Evolutionary conservation across 179 eudicot genomes (phyloP).

Genomic region (Beta corolliflora): DNA sequence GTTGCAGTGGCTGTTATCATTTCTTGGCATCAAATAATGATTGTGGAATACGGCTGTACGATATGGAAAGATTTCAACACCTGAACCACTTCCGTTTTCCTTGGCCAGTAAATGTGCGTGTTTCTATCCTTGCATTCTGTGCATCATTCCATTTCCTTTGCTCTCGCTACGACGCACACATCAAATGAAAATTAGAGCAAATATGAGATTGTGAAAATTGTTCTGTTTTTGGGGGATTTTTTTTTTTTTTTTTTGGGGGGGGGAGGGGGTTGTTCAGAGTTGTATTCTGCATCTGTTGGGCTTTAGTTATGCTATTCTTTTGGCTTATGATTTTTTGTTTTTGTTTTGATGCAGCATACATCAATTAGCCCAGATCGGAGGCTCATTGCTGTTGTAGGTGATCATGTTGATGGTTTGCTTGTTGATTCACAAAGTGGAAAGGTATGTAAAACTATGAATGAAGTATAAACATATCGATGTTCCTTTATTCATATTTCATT

Average conservation of each 20-base stretch:
- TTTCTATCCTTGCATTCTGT: background rate
- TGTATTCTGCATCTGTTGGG: background rate
- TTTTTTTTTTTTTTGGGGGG: background rate
- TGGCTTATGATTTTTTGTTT: background rate
- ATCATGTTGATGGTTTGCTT: slow-evolving; percentile 64
- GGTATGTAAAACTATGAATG: slow-evolving; percentile 40
- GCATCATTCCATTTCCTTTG: background rate
- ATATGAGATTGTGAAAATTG: background rate
- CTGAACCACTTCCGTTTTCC: slow-evolving; percentile 65
- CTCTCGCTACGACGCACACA: background rate
- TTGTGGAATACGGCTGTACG: slow-evolving; percentile 69
- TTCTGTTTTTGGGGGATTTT: too few species aligned
- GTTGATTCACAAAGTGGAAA: slow-evolving; percentile 71
- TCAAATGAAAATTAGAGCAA: background rate
- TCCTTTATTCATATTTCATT: background rate
- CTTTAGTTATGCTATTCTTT: background rate
- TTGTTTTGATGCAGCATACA: slow-evolving; percentile 89
- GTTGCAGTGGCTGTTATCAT: slow-evolving; percentile 65
- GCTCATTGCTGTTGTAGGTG: slow-evolving; percentile 79
- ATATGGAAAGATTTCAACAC: slow-evolving; percentile 83
- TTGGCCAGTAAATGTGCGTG: slow-evolving; percentile 91
- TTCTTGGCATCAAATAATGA: slow-evolving; percentile 89
- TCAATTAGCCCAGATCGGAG: slow-evolving; percentile 76
- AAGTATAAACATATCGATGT: background rate
- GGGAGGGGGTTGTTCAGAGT: background rate